Base-by-base conservation (phyloP, 306 rosid species). In the Heteromeles arbutifolia region DNA sequence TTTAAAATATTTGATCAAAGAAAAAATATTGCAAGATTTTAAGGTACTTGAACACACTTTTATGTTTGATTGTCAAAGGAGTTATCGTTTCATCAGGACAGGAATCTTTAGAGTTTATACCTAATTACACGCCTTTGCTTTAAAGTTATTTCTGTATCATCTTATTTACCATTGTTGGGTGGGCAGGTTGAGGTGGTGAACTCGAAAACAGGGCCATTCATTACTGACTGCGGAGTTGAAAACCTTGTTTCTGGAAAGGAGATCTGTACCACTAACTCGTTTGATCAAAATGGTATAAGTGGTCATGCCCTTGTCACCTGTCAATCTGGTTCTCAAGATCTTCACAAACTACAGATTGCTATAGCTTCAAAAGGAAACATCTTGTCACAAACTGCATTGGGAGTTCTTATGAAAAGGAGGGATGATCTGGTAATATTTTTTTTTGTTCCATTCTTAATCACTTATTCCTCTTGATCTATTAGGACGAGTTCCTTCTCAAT, bases 371-470 rank as follows among this genome's bases (percentile, higher is more conserved):
- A 85, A 84, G 86, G 83, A 70, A 68, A 81, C 67, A 59, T 67
- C 69, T 73, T 89, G 72, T 85, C 91, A 57, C 76, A 73, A 77
- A 80, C 91, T 77, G 92, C 95, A 45, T 71, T 89, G 72, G 71
- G 84, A 66, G 77, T 87, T 79, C 83, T 89, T 76, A 83, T 73
- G 31, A 77, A 80, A 59, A 86, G 79, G 87, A 89, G 90, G 82
- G 81, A 82, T 79, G 78, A 82, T n/a, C 88, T 89, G 95, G 97
- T 91, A 89, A 62, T 56, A 54, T 6, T 72, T 68, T 43, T 24
- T 53, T 72, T 25, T 59, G 74, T 62, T 75, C 15, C 39, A 39
- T 58, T 74, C 68, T 21, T 70, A 50, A 48, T 69, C 28, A 14
- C 74, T 11, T 54, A 74, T 11, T 37, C 26, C 19, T 62, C 26